Evolutionary conservation across 345 rosid species (phyloP), one percentile per base, ranked within the genome.

Genomic region (Xanthoceras sorbifolium): DNA sequence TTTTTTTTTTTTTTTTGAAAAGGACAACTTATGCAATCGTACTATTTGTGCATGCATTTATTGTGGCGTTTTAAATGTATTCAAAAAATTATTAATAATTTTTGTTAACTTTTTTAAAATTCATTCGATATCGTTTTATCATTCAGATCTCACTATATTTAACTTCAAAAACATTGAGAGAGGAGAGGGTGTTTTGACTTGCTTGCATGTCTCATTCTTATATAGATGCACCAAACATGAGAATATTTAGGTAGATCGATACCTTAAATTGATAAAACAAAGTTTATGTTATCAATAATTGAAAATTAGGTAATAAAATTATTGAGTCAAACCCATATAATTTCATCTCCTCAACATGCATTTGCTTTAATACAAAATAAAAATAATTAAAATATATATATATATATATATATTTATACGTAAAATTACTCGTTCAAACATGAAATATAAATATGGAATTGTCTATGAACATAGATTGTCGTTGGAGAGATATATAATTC

Each of bases 141-240:
- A 36, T 36, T 1, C 40, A 9, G 8, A 36, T 36, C 40, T 36
- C 8, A 5, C 40, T 36, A 36, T 0, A 5, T 36, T 36, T 36
- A n/a, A n/a, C n/a, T n/a, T n/a, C n/a, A n/a, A 36, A 36, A 36
- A 36, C 40, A 36, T 36, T 6, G 54, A 48, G 54, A 48, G 18
- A 48, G 14, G 2, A 18, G 10, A 48, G 54, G 14, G 69, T 57
- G 59, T 6, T 23, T 46, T 74, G 55, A 31, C 66, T 59, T 40
- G 42, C 54, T 44, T 65, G 66, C 77, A 74, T 46, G 78, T 78
- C 80, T 77, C 50, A 28, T n/a, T n/a, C n/a, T n/a, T 22, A 26
- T 22, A 29, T 57, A 78, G 76, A 60, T 74, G 38, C 73, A 71
- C 76, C 76, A 55, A 23, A 1, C 26, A 4, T 15, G 5, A 75